Evolutionary conservation across 2,329 filamentous ascomycete species (phyloP), one percentile per base, ranked within the genome.

Genomic region (Coleophoma cylindrospora): DNA sequence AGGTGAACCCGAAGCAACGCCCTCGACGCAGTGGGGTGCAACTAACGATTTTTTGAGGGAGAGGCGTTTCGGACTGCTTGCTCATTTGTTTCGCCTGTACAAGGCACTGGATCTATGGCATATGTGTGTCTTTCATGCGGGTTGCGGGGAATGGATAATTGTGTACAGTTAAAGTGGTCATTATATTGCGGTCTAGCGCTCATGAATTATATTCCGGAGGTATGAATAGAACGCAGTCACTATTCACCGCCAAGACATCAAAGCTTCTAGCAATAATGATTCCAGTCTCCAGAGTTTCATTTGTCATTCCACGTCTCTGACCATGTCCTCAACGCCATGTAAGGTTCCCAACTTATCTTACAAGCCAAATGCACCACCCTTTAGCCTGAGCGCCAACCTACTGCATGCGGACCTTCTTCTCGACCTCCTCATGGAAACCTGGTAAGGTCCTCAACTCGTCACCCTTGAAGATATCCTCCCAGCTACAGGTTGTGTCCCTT

Each of bases 391-490:
- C 67, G 12, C 76, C 14, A 13, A 45, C 50, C 51, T 59, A 61
- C 50, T 57, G 51, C 82, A 96, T 95, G 78, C 84, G 87, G 70
- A 95, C 75, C 79, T 90, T 89, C 70, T 82, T 81, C 83, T 96
- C 92, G 83, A 96, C 91, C 81, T 97, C 92, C 50, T 89, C 86
- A 62, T 96, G 91, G 71, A 96, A 84, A 48, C 85, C 82, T 21
- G 85, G 81, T 40, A 82, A 74, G 54, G 81, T 79, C 61, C 84
- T 79, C 66, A 82, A 79, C 70, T 92, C 89, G 60, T 88, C 86
- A 53, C 90, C 89, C 17, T 79, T 82, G 67, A 86, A 97, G 17
- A 99, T 83, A 74, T 97, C 94, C 77, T 99, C 94, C 94, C 94
- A 99, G 9, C 78, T 82, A 60, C 95, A 76, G 62, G 81, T 86